phyloP scores from a whole-genome alignment of 495 filamentous ascomycete genomes.

The Rhizodiscina lignyota region DNA sequence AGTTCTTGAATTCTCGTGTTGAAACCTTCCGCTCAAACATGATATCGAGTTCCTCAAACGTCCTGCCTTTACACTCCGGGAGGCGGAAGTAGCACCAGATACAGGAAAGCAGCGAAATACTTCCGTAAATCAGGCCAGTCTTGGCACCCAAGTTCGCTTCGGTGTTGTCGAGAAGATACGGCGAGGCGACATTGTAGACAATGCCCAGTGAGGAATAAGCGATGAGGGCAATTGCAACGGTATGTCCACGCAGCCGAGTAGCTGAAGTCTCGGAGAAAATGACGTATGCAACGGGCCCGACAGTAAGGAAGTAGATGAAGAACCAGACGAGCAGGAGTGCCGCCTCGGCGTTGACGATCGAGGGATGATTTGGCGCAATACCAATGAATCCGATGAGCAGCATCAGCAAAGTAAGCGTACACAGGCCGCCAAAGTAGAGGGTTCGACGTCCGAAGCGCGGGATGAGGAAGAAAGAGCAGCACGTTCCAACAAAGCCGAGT shows the following conservation, averaged over 20 bases:
- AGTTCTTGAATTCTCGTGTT: no score
- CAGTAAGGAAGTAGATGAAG: slow-evolving; percentile 55
- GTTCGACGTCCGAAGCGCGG: slow-evolving; percentile 50
- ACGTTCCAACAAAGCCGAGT: slow-evolving; percentile 58
- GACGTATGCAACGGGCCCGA: slow-evolving; percentile 66
- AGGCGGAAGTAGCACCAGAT: no score
- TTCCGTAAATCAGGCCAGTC: no score
- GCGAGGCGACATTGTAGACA: no score
- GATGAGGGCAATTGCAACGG: no score
- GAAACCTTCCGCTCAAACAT: no score
- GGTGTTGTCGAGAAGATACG: no score
- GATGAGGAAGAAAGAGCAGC: slow-evolving; percentile 63
- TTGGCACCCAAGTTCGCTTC: no score
- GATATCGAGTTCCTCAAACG: no score
- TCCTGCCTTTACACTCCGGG: no score
- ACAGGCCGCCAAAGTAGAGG: slow-evolving; percentile 53
- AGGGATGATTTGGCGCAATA: slow-evolving; percentile 37
- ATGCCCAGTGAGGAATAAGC: no score
- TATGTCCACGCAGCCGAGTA: slow-evolving; percentile 60
- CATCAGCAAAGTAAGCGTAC: slow-evolving; percentile 46
- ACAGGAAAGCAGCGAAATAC: no score
- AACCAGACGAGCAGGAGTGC: slow-evolving; percentile 59
- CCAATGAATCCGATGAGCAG: slow-evolving; percentile 60
- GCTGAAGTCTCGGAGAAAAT: slow-evolving; percentile 62
- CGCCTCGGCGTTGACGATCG: slow-evolving; percentile 46